Evolutionary conservation across 2,329 filamentous ascomycete species (phyloP), one percentile per base, ranked within the genome.

Genomic region (Alternaria dauci): DNA sequence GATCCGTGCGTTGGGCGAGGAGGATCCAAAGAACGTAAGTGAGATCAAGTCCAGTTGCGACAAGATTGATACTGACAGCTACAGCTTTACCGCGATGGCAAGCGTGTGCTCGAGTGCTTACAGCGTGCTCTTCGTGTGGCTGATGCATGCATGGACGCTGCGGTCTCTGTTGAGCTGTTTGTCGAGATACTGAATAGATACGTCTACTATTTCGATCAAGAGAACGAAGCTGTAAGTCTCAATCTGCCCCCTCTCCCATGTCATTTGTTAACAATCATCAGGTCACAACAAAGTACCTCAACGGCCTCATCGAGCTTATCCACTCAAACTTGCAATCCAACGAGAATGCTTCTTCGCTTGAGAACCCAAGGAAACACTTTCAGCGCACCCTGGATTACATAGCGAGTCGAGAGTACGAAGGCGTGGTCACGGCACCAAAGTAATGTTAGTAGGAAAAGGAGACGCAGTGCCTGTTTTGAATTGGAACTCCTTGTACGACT

Each of bases 181-280:
- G 94, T 99, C 58, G 95, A 99, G 81, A 99, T 99, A 65, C 83
- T 99, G 57, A 97, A 99, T 79, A 89, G 95, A 79, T 99, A 99
- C 77, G 94, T 98, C 54, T 99, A 99, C 80, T 99, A 98, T 83
- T 99, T 97, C 82, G 95, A 99, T 79, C 94, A 99, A 79, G 93
- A 97, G 77, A 99, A 99, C 80, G 95, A 99, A 81, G 94, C 94
- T 68, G 95, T 87, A 79, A 80, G 85, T 79, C 18, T 8, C 30
- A 6, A 11, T 25, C 2, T 34, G 26, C 20, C 20, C 41, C 25
- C 23, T 16, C 52, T 30, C 7, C 32, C 14, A 23, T 23, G 36
- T 44, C 41, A 5, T 38, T 26, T 18, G 52, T 50, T 67, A 41
- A 74, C 42, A 18, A n/a, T 36, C 55, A 42, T 8, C 54, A 88